phyloP scores from a whole-genome alignment of 2,329 filamentous ascomycete species.

The Daldinia eschscholtzii region DNA sequence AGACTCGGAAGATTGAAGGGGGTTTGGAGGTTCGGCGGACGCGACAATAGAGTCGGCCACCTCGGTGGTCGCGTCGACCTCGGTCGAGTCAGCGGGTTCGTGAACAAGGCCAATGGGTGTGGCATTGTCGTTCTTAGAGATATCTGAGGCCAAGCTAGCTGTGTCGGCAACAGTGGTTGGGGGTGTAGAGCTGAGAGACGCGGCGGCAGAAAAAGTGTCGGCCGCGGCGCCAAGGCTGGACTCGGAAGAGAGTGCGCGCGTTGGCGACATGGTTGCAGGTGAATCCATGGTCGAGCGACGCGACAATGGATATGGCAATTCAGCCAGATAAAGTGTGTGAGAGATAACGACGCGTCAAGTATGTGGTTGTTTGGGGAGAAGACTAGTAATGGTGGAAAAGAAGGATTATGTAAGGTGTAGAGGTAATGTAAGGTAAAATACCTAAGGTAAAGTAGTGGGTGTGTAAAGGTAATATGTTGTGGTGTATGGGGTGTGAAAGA shows the following conservation, averaged over 20 bases:
- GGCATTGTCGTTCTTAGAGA: conserved; percentile 72
- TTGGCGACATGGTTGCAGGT: conserved; percentile 44
- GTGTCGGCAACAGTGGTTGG: conserved; percentile 75
- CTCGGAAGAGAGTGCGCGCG: conserved; percentile 52
- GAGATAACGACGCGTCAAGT: conserved; percentile 46
- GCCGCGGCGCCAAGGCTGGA: conserved; percentile 50
- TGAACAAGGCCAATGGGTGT: conserved; percentile 64
- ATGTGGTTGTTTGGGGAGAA: conserved; percentile 47
- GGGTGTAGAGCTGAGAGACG: conserved; percentile 72
- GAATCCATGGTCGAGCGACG: conserved; percentile 46
- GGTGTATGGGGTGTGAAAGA: conserved; percentile 2
- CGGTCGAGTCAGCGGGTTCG: conserved; percentile 42
- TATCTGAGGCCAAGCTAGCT: conserved; percentile 67
- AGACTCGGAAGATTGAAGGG: conserved; percentile 21
- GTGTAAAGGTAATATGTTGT: not conserved
- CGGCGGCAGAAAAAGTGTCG: conserved; percentile 64
- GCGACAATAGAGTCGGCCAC: conserved; percentile 49
- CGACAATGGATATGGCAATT: conserved; percentile 37
- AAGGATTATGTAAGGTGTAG: conserved; percentile 28
- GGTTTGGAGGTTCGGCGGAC: conserved; percentile 34
- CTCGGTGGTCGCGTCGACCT: conserved; percentile 43
- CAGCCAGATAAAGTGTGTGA: conserved; percentile 22
- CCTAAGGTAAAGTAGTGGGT: too few species aligned
- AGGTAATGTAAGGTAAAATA: not conserved
- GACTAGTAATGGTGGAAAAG: conserved; percentile 6